Conservation (phyloP, 179 eudicot genomes). For the Corrigiola litoralis region DNA sequence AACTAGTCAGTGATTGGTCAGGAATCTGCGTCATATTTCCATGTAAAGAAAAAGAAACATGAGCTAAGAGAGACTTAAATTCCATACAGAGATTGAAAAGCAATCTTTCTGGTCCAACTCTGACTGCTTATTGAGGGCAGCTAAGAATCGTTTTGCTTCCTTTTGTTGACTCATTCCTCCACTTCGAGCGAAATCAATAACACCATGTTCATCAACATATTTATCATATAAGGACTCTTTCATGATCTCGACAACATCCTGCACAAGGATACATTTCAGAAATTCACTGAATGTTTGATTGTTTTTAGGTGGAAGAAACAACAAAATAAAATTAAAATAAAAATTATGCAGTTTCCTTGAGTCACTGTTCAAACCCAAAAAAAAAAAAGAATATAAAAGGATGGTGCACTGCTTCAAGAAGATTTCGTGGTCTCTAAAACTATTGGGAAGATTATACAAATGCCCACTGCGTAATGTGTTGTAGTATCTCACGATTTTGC, state of each 20-base stretch:
- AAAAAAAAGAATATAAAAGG: too few species aligned
- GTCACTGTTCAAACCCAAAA: too few species aligned
- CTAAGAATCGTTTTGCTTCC: conserved; percentile 90
- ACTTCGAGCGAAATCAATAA: conserved; percentile 85
- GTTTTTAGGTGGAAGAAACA: too few species aligned
- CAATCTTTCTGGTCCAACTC: conserved; percentile 90
- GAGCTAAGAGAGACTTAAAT: conserved; percentile 2
- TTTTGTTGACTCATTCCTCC: conserved; percentile 99
- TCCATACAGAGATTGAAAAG: conserved; percentile 74
- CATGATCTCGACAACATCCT: conserved; percentile 98
- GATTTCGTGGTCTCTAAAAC: background rate
- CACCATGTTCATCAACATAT: conserved; percentile 85
- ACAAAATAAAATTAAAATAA: too few species aligned
- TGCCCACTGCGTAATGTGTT: background rate
- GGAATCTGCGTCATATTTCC: background rate
- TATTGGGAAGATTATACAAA: background rate
- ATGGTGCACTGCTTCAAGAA: background rate
- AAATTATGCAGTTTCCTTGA: too few species aligned
- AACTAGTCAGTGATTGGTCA: conserved; percentile 2
- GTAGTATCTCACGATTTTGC: background rate
- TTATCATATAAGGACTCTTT: conserved; percentile 93
- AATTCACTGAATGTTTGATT: too few species aligned
- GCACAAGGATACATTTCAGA: too few species aligned
- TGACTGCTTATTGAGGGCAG: conserved; percentile 82
- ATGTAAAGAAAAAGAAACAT: background rate